Evolutionary conservation across 768 basidiomycete genomes (phyloP), one percentile per base, ranked within the genome.

Genomic region (Mycena leptocephala): DNA sequence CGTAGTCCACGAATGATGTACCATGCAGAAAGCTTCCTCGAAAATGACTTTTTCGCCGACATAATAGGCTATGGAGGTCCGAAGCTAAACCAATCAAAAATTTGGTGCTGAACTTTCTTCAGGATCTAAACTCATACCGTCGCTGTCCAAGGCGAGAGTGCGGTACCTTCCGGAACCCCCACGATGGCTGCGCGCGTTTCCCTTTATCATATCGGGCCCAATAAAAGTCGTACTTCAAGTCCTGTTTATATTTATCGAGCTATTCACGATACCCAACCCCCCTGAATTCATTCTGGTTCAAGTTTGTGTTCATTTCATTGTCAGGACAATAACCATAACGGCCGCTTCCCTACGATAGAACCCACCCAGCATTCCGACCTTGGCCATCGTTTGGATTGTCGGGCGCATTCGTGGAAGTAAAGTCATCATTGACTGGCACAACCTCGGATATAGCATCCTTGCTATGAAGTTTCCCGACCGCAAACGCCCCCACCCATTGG

Each of bases 1-100:
- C 91, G 98, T 72, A 97, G 95, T 82, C 98, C 98, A 14, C 90
- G 98, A 68, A 99, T 99, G 96, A 98, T 99, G 96, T 99, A 99
- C 83, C 98, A 99, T 80, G 95, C 98, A 0, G 93, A 98, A 82
- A 97, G 95, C 81, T 95, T 99, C 82, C 94, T 96, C 46, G 91
- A 93, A 71, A 90, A 93, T 67, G 92, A 89, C 7, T 98, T 96
- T 83, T 86, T 90, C 73, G 96, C 96, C 2, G 91, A 92, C 79
- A 81, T 99, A 22, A 91, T 99, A 70, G 98, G 96, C 20, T 98
- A 98, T 83, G 86, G 88, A 85, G 97, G 98, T 96, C 78, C 78
- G 90, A 35, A 48, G 33, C 43, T 32, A 53, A 68, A 46, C 22
- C 59, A 18, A 24, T 13, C 28, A 65, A 24, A 10, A 9, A n/a